Base-by-base conservation (phyloP, 805 yeast genomes). In the Kodamaea kaohsiungensis region DNA sequence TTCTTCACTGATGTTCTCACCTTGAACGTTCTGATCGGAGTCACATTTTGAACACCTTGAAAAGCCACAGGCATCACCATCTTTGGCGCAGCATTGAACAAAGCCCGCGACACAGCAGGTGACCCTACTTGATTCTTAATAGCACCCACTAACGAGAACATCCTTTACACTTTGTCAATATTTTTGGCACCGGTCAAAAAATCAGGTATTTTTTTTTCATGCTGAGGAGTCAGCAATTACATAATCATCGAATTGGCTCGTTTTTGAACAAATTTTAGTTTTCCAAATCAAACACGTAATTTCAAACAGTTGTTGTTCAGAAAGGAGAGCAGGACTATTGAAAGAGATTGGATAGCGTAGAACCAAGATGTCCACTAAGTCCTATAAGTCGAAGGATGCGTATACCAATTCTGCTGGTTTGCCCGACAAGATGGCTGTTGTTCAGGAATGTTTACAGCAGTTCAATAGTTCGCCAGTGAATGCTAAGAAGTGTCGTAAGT, bases 351-450 rank as follows among this genome's bases (percentile, higher is more conserved):
- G 18, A 39, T 16, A 12, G n/a, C 19, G 47, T 6, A 5, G 17
- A 46, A 7, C 43, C 30, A 27, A 42, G 15, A 91, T 91, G 97
- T 91, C 97, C 46, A 85, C 96, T 39, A 85, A 79, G 61, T 78
- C 88, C 46, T 91, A 89, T 74, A 91, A 91, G 77, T 89, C 89
- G 76, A 84, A 81, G 72, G 97, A 91, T 66, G 91, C 88, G 68
- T 68, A 67, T 53, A 68, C 82, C 53, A 50, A 25, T 17, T 77
- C 87, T 49, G 85, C 87, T 54, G 76, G 79, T 35, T 71, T 82
- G 62, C 96, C 96, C 53, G 98, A 95, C 74, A 92, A 92, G 74
- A 95, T 95, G 98, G 87, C 97, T 9, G 92, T 95, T 58, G 93
- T 88, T 71, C 99, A 95, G 74, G 97, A 92, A 69, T 92, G 98